Conservation (phyloP, 352 stramenopile species). For the Pythium periplocum region DNA sequence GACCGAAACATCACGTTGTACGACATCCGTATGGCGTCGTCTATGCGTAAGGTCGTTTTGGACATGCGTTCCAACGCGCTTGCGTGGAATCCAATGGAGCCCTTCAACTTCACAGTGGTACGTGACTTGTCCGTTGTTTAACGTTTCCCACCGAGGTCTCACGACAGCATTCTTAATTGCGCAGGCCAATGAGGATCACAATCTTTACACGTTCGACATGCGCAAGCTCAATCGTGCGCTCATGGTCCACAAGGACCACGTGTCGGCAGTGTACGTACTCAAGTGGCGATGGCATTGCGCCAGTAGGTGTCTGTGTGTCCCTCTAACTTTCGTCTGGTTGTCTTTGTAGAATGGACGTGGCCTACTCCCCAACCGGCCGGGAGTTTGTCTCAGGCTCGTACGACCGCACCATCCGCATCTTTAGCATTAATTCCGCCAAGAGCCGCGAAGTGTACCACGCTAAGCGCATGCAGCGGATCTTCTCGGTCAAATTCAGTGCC, state of each 20-base stretch:
- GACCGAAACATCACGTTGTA: constrained; percentile 94
- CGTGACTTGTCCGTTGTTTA: constrained; percentile 7
- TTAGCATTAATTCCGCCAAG: constrained; percentile 81
- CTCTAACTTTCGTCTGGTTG: constrained; percentile 1
- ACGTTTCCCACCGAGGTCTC: background rate
- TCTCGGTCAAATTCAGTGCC: constrained; percentile 84
- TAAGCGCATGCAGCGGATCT: constrained; percentile 98
- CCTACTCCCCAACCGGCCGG: constrained; percentile 95
- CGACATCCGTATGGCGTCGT: constrained; percentile 87
- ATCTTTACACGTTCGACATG: constrained; percentile 99
- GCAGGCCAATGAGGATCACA: constrained; percentile 98
- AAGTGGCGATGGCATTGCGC: background rate
- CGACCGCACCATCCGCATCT: constrained; percentile 98
- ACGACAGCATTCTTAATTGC: constrained; percentile 2
- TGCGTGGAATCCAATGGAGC: constrained; percentile 99
- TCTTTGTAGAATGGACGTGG: constrained; percentile 89
- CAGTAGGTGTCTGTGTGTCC: constrained; percentile 2
- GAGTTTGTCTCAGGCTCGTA: constrained; percentile 98
- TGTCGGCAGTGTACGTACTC: constrained; percentile 90
- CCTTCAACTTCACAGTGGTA: constrained; percentile 98
- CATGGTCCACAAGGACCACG: constrained; percentile 98
- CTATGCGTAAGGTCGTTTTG: constrained; percentile 96
- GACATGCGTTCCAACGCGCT: constrained; percentile 97
- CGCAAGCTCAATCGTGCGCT: constrained; percentile 91
- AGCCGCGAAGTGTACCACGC: constrained; percentile 96